These are phyloP conservation scores for Tylopilus sp. DNA, from an alignment of 768 basidiomycete species.

Conservation along the genomic window DNA sequence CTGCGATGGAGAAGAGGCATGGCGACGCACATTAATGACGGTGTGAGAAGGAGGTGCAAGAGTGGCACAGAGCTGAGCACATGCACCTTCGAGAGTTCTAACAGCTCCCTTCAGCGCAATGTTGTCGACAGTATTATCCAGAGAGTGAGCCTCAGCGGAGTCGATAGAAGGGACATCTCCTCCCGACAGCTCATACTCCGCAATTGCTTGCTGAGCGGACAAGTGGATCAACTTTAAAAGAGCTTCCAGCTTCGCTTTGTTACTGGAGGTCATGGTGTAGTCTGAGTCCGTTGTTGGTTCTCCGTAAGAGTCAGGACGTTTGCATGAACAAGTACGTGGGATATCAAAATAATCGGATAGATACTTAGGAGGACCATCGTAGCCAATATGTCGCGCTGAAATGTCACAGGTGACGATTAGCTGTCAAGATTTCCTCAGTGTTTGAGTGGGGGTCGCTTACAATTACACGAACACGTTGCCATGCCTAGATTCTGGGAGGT, in stretches of 20 bases:
- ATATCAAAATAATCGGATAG: too few species aligned
- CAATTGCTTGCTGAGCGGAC: constrained; percentile 31
- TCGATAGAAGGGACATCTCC: constrained; percentile 33
- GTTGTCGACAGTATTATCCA: constrained; percentile 29
- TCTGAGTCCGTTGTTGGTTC: too few species aligned
- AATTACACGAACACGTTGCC: too few species aligned
- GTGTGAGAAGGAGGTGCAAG: constrained; percentile 35
- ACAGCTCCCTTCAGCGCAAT: constrained; percentile 24
- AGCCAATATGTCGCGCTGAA: too few species aligned
- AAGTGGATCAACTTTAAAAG: constrained; percentile 31
- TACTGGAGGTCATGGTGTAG: constrained; percentile 11
- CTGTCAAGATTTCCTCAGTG: too few species aligned
- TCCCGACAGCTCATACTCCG: constrained; percentile 30
- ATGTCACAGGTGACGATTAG: too few species aligned
- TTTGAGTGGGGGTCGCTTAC: too few species aligned
- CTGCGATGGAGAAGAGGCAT: not conserved
- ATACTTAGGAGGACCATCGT: too few species aligned
- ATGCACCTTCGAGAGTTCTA: constrained; percentile 34
- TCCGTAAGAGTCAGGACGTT: too few species aligned
- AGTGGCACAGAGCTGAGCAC: constrained; percentile 33
- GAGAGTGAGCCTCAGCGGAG: constrained; percentile 30
- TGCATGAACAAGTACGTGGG: too few species aligned
- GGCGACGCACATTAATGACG: constrained; percentile 28
- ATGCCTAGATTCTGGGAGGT: too few species aligned
- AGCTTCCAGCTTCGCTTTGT: constrained; percentile 24